These are phyloP conservation scores for Leishmania tarentolae DNA, from an alignment of 208 protist genomes.

Conservation along the genomic window DNA sequence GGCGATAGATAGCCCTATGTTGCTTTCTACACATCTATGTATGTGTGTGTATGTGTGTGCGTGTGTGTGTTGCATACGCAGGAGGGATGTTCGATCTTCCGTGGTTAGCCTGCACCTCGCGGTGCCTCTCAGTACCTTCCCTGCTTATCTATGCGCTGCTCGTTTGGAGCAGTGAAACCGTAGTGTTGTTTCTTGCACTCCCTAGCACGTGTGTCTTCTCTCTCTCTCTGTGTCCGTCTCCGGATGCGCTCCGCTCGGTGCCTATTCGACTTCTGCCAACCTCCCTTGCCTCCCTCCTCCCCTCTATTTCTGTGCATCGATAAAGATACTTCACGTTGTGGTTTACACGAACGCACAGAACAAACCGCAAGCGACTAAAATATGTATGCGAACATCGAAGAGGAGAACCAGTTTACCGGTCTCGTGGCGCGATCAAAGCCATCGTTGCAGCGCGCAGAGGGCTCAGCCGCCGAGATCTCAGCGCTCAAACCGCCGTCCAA, in stretches of 20 bases:
- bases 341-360: background rate
- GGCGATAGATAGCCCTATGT: background rate
- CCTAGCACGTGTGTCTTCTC: background rate
- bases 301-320: background rate
- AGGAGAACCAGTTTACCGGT: constrained; percentile 16
- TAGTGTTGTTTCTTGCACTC: background rate
- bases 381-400: background rate
- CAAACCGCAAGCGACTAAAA: background rate
- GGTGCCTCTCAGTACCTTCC: background rate
- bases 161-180: background rate
- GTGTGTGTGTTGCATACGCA: background rate
- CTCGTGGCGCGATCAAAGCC: constrained; percentile 19
- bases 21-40: background rate
- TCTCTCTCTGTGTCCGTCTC: background rate
- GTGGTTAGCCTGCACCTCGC: background rate
- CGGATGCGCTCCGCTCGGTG: background rate
- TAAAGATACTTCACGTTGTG: background rate
- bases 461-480: background rate
- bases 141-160: background rate
- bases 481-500: background rate
- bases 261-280: background rate
- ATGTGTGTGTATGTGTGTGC: background rate
- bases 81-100: background rate
- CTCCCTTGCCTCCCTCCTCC: background rate
- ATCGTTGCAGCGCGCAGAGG: background rate